Evolutionary conservation across 2,329 filamentous ascomycete genomes (phyloP), one percentile per base, ranked within the genome.

Genomic region (Eutypa lata): DNA sequence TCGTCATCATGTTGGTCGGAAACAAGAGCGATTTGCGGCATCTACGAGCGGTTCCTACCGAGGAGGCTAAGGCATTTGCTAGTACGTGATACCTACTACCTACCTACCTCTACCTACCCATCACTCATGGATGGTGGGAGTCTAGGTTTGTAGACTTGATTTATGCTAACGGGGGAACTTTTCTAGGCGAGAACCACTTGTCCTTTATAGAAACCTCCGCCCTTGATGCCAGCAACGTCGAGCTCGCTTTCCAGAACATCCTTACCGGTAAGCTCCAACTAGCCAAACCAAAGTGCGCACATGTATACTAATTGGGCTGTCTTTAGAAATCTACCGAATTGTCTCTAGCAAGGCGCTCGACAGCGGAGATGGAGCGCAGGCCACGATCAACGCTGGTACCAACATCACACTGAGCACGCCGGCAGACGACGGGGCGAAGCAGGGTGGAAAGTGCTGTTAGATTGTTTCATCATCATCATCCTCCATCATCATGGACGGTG

Each of bases 21-120:
- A 99, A 99, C 86, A 99, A 99, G 89, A 97, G 92, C 75, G 94
- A 99, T 96, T 89, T 97, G 88, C 90, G 92, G 76, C 94, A 99
- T 77, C 82, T 99, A 69, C 86, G 94, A 72, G 94, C 94, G 61
- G 94, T 99, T 62, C 91, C 94, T 49, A 99, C 94, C 56, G 94
- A 99, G 71, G 93, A 97, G 76, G 94, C 93, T 65, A 99, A 97
- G 78, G 83, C 90, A 59, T 99, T 99, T 84, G 94, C 94, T 53
- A 97, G 93, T 96, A 76, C 59, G 82, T 73, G 54, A 44, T 45
- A 24, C 53, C 49, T 42, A 48, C 60, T 64, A 48, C 62, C 47
- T 52, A 26, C 21, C 40, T 11, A 24, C 14, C 35, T n/a, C 43
- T 42, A 28, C 18, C 28, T 11, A 37, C 21, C 33, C 37, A 45